Evolutionary conservation across 768 basidiomycete species (phyloP).

Genomic region (Paxillus ammoniavirescens): DNA sequence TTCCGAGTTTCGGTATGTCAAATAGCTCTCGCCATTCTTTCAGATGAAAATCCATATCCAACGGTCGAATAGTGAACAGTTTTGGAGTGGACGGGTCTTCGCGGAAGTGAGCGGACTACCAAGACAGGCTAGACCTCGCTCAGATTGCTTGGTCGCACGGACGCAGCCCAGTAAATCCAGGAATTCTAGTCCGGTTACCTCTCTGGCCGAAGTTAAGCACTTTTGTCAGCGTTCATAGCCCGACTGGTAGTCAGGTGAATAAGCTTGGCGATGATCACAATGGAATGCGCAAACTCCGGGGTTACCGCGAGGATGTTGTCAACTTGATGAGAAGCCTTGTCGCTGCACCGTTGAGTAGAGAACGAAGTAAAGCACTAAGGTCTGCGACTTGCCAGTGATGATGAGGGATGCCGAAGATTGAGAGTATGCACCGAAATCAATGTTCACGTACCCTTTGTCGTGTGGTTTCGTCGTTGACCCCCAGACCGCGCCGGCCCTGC

Average conservation of each 20-base stretch:
- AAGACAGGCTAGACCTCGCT: neutral
- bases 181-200: neutral
- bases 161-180: slow-evolving; percentile 8
- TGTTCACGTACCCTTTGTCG: too few relatives aligned
- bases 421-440: too few relatives aligned
- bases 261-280: slow-evolving; percentile 57
- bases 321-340: slow-evolving; percentile 67
- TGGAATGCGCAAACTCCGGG: slow-evolving; percentile 75
- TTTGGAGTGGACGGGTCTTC: slow-evolving; percentile 14
- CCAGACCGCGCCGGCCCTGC: too few relatives aligned
- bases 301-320: slow-evolving; percentile 85
- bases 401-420: too few relatives aligned
- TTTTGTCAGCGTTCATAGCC: slow-evolving; percentile 5
- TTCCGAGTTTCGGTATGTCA: slow-evolving; percentile 5
- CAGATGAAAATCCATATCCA: slow-evolving; percentile 1
- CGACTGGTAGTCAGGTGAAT: slow-evolving; percentile 11
- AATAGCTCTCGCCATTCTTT: too few relatives aligned
- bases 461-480: too few relatives aligned
- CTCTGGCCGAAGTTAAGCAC: neutral
- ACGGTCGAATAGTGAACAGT: slow-evolving; percentile 9
- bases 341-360: slow-evolving; percentile 16
- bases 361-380: neutral
- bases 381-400: too few relatives aligned
- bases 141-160: neutral
- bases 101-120: slow-evolving; percentile 11